Conservation (phyloP, 1,139 yeast species). For the Kodamaea anthophila region DNA sequence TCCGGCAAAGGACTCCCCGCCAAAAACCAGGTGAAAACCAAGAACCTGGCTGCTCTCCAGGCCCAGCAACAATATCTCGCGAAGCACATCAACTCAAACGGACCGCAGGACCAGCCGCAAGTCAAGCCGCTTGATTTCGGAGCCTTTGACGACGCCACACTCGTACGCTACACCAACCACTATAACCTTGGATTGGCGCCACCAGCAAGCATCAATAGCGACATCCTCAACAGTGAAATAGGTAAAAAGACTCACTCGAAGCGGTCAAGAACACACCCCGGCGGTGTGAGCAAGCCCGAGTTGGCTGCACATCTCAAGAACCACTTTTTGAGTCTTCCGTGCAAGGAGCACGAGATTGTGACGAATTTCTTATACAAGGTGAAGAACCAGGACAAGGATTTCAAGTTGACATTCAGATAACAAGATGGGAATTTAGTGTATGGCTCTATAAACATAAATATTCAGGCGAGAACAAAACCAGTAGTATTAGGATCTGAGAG, state of each 20-base stretch:
- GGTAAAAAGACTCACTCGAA: constrained; percentile 58
- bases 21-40: constrained; percentile 47
- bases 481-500: too few relatives aligned
- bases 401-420: constrained; percentile 31
- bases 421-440: too few relatives aligned
- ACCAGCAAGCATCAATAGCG: constrained; percentile 53
- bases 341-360: constrained; percentile 70
- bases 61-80: constrained; percentile 56
- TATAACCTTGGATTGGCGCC: constrained; percentile 47
- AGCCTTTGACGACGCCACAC: constrained; percentile 43
- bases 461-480: too few relatives aligned
- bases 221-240: constrained; percentile 51
- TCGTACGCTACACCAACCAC: constrained; percentile 52
- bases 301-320: constrained; percentile 51
- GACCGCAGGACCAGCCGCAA: constrained; percentile 48
- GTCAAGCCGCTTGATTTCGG: constrained; percentile 58
- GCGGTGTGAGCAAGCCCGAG: constrained; percentile 44
- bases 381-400: constrained; percentile 52
- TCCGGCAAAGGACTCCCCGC: constrained; percentile 17
- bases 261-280: constrained; percentile 21
- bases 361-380: constrained; percentile 76
- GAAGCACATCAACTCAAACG: constrained; percentile 58
- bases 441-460: too few relatives aligned
- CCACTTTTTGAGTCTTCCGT: constrained; percentile 57
- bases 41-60: constrained; percentile 50